A percentile compares a stretch with the other conserved stretches of the same genome.
These are phyloP conservation scores for Pisolithus tinctorius DNA, from an alignment of 768 basidiomycete genomes.

Conservation along the genomic window DNA sequence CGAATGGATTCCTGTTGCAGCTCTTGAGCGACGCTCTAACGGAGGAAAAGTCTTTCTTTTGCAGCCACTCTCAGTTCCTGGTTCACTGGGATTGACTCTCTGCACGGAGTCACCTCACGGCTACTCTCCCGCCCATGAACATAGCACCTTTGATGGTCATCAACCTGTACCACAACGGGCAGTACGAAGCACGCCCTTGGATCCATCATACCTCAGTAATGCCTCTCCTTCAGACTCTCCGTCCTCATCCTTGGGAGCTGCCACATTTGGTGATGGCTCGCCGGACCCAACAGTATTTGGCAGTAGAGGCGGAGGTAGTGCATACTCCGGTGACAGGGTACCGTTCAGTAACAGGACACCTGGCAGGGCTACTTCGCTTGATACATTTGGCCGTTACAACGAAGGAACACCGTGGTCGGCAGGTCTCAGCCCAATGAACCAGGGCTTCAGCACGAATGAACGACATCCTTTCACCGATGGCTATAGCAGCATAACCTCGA, in stretches of 20 bases:
- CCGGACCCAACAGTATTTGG: conserved; percentile 60
- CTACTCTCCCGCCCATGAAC: conserved; percentile 32
- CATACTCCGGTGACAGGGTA: conserved; percentile 33
- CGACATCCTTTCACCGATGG: conserved; percentile 19
- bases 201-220: conserved; percentile 43
- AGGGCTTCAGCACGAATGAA: conserved; percentile 16
- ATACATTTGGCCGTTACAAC: conserved; percentile 34
- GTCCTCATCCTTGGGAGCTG: conserved; percentile 62
- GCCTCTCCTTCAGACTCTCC: conserved; percentile 64
- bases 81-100: conserved; percentile 50
- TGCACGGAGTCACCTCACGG: conserved; percentile 46
- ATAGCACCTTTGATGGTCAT: conserved; percentile 40
- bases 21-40: conserved; percentile 45
- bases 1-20: conserved; percentile 62
- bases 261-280: conserved; percentile 57
- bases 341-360: conserved; percentile 26
- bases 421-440: conserved; percentile 17
- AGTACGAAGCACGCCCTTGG: conserved; percentile 56
- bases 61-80: conserved; percentile 31
- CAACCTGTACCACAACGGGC: conserved; percentile 62
- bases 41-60: conserved; percentile 61
- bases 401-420: conserved; percentile 32
- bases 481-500: conserved; percentile 15
- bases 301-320: conserved; percentile 34
- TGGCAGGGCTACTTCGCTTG: conserved; percentile 29